A percentile compares a stretch with the other conserved stretches of the same genome.
Evolutionary conservation across 179 eudicot genomes (phyloP).

Genomic region (Kewa caespitosa): DNA sequence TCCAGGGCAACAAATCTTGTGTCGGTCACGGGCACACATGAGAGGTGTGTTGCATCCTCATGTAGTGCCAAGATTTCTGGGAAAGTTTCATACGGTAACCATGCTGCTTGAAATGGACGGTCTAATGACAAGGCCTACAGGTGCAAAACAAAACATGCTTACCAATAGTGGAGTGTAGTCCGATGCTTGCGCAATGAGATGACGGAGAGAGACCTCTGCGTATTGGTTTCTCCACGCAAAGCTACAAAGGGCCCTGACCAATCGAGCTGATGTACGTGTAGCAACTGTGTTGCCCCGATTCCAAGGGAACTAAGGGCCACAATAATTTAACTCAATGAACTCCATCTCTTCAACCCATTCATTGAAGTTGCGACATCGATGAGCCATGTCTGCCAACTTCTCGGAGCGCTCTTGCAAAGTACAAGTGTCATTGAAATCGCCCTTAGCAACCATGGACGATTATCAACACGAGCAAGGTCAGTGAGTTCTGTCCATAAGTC

Average conservation of each 20-base stretch:
- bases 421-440: neutral
- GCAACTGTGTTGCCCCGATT: neutral
- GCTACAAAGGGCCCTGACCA: neutral
- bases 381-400: neutral
- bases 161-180: neutral
- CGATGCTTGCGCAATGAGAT: neutral
- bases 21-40: neutral
- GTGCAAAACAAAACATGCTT: neutral
- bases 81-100: neutral
- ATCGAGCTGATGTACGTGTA: neutral
- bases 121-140: neutral
- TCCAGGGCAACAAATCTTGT: neutral
- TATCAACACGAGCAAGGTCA: neutral
- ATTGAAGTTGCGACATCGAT: neutral
- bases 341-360: neutral
- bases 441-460: neutral
- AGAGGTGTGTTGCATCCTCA: neutral
- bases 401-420: neutral
- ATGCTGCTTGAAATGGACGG: conserved; percentile 3
- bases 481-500: neutral
- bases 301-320: neutral
- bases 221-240: neutral
- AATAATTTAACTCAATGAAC: neutral
- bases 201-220: neutral
- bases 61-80: neutral